These are phyloP conservation scores for Clausena lansium DNA, from an alignment of 345 rosid genomes.

Conservation along the genomic window DNA sequence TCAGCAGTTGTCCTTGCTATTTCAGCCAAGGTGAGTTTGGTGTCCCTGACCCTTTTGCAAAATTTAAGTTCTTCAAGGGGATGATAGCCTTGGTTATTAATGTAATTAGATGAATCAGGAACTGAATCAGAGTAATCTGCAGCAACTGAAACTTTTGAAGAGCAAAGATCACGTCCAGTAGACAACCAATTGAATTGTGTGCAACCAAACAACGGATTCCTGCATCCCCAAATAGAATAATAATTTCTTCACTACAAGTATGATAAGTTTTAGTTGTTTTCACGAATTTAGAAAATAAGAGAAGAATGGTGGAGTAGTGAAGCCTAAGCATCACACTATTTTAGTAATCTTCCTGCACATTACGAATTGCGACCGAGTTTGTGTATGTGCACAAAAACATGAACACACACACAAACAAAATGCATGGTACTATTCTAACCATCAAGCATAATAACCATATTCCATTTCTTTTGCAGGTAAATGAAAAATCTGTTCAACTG, in stretches of 20 bases:
- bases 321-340: background rate
- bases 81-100: slow-evolving; percentile 61
- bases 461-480: background rate
- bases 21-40: slow-evolving; percentile 74
- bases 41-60: slow-evolving; percentile 53
- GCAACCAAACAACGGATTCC: slow-evolving; percentile 50
- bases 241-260: background rate
- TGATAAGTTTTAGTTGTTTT: background rate
- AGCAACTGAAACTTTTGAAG: slow-evolving; percentile 81
- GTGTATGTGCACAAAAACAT: background rate
- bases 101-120: slow-evolving; percentile 77
- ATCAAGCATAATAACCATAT: background rate
- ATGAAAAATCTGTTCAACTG: background rate
- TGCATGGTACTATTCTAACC: background rate
- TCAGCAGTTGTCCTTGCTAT: slow-evolving; percentile 82
- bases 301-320: background rate
- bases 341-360: background rate
- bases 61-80: slow-evolving; percentile 85
- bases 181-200: slow-evolving; percentile 52
- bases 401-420: background rate
- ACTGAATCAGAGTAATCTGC: slow-evolving; percentile 96
- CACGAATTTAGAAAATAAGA: background rate
- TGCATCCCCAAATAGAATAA: slow-evolving; percentile 37
- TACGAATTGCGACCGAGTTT: background rate
- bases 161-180: slow-evolving; percentile 54